Evolutionary conservation across 257 asterid species (phyloP).

Genomic region (Echites panduratus): DNA sequence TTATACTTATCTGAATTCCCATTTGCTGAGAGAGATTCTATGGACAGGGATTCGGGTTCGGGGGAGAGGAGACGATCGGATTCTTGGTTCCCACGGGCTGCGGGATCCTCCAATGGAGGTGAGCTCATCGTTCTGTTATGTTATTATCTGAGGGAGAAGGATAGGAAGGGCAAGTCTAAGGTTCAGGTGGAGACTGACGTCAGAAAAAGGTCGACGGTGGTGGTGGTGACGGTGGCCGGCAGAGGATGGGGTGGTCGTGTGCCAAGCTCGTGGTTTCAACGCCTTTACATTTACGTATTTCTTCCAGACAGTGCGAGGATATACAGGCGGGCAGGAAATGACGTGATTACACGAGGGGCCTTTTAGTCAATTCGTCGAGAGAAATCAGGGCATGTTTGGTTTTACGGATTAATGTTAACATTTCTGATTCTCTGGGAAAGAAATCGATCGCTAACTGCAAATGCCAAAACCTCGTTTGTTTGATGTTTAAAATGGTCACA

Average conservation of each 20-base stretch:
- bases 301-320: background rate
- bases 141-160: background rate
- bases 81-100: slow-evolving; percentile 43
- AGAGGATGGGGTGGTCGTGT: slow-evolving; percentile 17
- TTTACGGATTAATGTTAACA: background rate
- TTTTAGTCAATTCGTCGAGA: background rate
- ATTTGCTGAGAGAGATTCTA: slow-evolving; percentile 19
- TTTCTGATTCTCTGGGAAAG: no score
- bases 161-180: no score
- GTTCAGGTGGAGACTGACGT: background rate
- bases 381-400: background rate
- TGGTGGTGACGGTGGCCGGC: slow-evolving; percentile 4
- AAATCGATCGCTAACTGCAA: no score
- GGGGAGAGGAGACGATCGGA: slow-evolving; percentile 44
- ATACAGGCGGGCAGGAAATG: no score
- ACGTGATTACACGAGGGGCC: background rate
- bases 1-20: slow-evolving; percentile 9
- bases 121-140: slow-evolving; percentile 46
- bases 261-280: slow-evolving; percentile 19
- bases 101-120: slow-evolving; percentile 26
- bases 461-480: no score
- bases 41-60: slow-evolving; percentile 15
- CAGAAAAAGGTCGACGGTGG: background rate
- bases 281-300: background rate
- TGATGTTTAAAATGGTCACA: no score